phyloP scores from a whole-genome alignment of 2,329 filamentous ascomycete species.

The Verticillium nubilum region DNA sequence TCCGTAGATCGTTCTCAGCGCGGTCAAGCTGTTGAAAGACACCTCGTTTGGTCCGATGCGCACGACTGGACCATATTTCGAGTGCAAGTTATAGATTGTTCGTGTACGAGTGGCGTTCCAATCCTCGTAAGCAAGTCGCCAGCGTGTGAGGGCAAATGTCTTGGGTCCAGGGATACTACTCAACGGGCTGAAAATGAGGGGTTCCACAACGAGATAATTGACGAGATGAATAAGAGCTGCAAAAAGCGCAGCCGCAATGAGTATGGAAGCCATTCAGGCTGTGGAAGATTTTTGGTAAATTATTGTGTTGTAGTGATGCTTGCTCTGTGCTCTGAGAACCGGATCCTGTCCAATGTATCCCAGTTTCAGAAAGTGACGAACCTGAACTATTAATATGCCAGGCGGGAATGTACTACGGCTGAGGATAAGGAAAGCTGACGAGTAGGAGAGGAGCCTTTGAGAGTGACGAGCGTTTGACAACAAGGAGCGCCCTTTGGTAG shows the following conservation, averaged over 20 bases:
- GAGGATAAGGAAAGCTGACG: too few relatives aligned
- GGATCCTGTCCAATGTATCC: too few relatives aligned
- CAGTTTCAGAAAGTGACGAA: too few relatives aligned
- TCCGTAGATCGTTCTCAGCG: slow-evolving; percentile 48
- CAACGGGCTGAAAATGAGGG: slow-evolving; percentile 3
- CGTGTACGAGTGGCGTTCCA: slow-evolving; percentile 30
- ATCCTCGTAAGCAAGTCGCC: slow-evolving; percentile 39
- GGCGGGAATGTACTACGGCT: too few relatives aligned
- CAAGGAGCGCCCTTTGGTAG: too few relatives aligned
- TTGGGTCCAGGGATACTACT: slow-evolving; percentile 29
- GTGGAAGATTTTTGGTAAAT: too few relatives aligned
- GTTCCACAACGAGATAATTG: neutral
- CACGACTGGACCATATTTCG: slow-evolving; percentile 38
- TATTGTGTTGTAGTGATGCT: too few relatives aligned
- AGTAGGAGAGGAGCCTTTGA: too few relatives aligned
- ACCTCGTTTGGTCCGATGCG: slow-evolving; percentile 42
- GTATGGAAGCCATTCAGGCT: neutral
- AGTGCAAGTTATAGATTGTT: slow-evolving; percentile 35
- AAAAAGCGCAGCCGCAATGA: neutral
- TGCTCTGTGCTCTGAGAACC: too few relatives aligned
- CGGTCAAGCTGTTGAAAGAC: slow-evolving; percentile 32
- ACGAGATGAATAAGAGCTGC: neutral
- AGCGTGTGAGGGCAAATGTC: slow-evolving; percentile 33
- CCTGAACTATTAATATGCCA: too few relatives aligned
- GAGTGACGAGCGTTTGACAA: too few relatives aligned